Conservation (phyloP, 164 flowering plant species). For the Piper betle region DNA sequence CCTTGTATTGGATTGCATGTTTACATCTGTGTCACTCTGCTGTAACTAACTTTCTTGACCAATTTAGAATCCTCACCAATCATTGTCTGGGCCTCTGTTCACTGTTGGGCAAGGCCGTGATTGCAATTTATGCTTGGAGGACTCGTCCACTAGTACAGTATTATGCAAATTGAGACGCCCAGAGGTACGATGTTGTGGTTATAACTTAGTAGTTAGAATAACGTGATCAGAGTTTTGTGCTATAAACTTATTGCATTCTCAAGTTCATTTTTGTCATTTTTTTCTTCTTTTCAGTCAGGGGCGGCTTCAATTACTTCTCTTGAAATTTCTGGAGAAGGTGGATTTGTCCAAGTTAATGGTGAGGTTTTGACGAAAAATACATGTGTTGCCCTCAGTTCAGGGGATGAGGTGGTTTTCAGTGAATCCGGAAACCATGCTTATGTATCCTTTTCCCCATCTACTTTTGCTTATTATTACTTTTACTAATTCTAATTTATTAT, state of each 20-base stretch:
- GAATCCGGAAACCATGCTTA: conserved; percentile 63
- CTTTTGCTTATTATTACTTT: conserved; percentile 10
- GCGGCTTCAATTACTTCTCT: conserved; percentile 33
- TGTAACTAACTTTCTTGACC: not conserved
- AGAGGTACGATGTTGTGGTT: conserved; percentile 23
- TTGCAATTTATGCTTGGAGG: conserved; percentile 50
- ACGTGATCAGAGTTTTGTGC: not conserved
- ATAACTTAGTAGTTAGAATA: not conserved
- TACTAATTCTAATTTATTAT: not conserved
- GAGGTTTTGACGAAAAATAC: conserved; percentile 27
- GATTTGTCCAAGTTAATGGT: conserved; percentile 73
- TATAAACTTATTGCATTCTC: not conserved
- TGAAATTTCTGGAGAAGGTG: conserved; percentile 66
- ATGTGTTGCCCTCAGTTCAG: conserved; percentile 20
- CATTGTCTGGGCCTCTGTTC: conserved; percentile 33
- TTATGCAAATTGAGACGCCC: conserved; percentile 49
- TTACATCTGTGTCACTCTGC: not conserved
- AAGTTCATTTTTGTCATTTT: not conserved
- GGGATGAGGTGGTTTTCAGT: conserved; percentile 81
- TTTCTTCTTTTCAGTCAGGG: conserved; percentile 27
- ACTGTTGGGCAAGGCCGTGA: conserved; percentile 57
- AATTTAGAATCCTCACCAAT: conserved; percentile 46
- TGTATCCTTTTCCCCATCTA: conserved; percentile 42
- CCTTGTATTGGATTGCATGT: too few species aligned
- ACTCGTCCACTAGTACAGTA: conserved; percentile 36